Evolutionary conservation across 805 yeast species (phyloP).

Genomic region (Wickerhamiella alocasiicola): DNA sequence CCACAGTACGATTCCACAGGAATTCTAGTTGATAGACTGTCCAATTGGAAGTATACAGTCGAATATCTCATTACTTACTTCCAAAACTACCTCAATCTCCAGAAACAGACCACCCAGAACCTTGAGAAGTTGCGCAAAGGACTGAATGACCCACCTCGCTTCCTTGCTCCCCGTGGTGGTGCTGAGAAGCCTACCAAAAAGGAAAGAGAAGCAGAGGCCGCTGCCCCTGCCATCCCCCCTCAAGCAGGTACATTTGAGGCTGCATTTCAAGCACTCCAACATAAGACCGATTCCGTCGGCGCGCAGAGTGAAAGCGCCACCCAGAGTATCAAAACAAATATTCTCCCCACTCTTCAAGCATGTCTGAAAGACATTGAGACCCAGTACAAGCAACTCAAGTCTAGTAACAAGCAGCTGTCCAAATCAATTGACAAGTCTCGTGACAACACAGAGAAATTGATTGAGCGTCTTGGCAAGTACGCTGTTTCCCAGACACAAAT

Average conservation of each 20-base stretch:
- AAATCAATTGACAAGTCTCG: slow-evolving; percentile 30
- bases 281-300: slow-evolving; percentile 25
- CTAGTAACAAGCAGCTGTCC: slow-evolving; percentile 26
- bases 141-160: slow-evolving; percentile 28
- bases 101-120: slow-evolving; percentile 21
- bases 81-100: slow-evolving; percentile 21
- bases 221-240: not conserved
- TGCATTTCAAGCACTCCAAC: slow-evolving; percentile 25
- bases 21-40: slow-evolving; percentile 26
- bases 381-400: slow-evolving; percentile 32
- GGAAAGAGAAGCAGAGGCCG: not conserved
- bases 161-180: slow-evolving; percentile 15
- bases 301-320: slow-evolving; percentile 30
- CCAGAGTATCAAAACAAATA: slow-evolving; percentile 25
- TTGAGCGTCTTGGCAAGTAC: slow-evolving; percentile 28
- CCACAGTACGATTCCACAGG: slow-evolving; percentile 26
- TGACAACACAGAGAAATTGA: slow-evolving; percentile 28
- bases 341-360: slow-evolving; percentile 34
- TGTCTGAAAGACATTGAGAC: slow-evolving; percentile 30
- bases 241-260: slow-evolving; percentile 25
- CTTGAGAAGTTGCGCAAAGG: slow-evolving; percentile 26
- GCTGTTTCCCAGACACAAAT: slow-evolving; percentile 26
- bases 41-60: slow-evolving; percentile 28
- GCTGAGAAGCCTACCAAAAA: not conserved
- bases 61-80: slow-evolving; percentile 23